These are phyloP conservation scores for Mucor piriformis DNA, from an alignment of 371 early-diverging fungal species.

Conservation along the genomic window DNA sequence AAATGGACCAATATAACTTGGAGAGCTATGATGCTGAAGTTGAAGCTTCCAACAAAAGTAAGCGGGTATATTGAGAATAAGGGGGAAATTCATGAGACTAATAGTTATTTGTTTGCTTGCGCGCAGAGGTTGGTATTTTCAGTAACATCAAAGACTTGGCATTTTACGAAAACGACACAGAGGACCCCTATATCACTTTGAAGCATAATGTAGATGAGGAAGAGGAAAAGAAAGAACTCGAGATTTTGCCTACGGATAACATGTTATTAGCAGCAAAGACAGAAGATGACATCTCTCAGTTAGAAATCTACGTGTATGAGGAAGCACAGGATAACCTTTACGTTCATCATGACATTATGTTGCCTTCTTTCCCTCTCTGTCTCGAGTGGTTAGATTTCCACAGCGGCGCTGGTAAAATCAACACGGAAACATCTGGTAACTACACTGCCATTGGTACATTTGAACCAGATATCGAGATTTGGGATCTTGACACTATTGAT, in stretches of 20 bases:
- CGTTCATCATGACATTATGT: conserved; percentile 97
- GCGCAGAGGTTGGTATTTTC: conserved; percentile 59
- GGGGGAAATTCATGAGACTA: not conserved
- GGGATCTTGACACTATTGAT: conserved; percentile 94
- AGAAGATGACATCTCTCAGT: conserved; percentile 92
- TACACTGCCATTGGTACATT: conserved; percentile 95
- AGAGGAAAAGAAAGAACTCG: conserved; percentile 81
- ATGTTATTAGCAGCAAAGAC: conserved; percentile 90
- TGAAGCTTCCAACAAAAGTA: conserved; percentile 42
- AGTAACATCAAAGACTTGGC: conserved; percentile 78
- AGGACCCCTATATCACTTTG: conserved; percentile 84
- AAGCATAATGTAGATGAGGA: conserved; percentile 68
- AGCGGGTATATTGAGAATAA: not conserved
- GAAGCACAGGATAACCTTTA: conserved; percentile 86
- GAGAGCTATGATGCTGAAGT: conserved; percentile 74
- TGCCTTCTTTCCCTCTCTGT: conserved; percentile 96
- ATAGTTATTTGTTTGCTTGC: conserved; percentile 7
- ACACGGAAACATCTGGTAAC: conserved; percentile 63
- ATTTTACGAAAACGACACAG: conserved; percentile 73
- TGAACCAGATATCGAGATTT: conserved; percentile 96
- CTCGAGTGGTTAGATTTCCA: conserved; percentile 93
- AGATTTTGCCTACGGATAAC: conserved; percentile 81
- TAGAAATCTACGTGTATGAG: conserved; percentile 91
- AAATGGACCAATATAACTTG: conserved; percentile 76
- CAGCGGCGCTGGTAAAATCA: conserved; percentile 60